These are phyloP conservation scores for Beverwykella pulmonaria DNA, from an alignment of 495 filamentous ascomycete species.

Conservation along the genomic window DNA sequence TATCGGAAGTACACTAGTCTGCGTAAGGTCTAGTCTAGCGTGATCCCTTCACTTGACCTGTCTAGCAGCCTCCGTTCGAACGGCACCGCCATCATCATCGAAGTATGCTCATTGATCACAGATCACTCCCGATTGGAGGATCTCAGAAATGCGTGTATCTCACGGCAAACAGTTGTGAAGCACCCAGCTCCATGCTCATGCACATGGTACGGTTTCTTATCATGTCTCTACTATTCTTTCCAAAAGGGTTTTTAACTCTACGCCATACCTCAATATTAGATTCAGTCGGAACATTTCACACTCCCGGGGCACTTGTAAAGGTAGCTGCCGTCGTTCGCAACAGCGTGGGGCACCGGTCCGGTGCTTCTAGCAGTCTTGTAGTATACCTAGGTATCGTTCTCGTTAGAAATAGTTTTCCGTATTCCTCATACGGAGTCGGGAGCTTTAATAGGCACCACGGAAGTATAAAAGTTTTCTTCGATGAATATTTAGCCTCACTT, in stretches of 20 bases:
- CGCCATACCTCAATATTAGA: too few species aligned
- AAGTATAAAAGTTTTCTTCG: not conserved
- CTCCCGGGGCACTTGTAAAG: not conserved
- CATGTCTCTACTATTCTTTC: not conserved
- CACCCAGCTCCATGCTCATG: not conserved
- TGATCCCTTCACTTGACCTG: not conserved
- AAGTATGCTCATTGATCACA: not conserved
- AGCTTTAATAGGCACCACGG: not conserved
- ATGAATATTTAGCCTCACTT: not conserved
- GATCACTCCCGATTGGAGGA: not conserved
- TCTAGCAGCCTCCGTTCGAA: not conserved
- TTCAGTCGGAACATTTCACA: too few species aligned
- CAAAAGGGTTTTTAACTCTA: too few species aligned
- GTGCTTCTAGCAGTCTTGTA: not conserved
- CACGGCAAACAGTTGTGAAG: not conserved
- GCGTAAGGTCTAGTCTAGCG: not conserved
- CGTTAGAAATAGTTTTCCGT: too few species aligned
- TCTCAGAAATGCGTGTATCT: not conserved
- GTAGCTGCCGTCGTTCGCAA: not conserved
- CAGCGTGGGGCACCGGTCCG: not conserved
- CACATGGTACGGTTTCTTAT: not conserved
- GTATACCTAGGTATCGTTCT: too few species aligned
- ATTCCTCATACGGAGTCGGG: too few species aligned
- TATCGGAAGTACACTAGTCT: not conserved
- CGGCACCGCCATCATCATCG: not conserved